Base-by-base conservation (phyloP, 768 basidiomycete species). In the Pholiota conissans region DNA sequence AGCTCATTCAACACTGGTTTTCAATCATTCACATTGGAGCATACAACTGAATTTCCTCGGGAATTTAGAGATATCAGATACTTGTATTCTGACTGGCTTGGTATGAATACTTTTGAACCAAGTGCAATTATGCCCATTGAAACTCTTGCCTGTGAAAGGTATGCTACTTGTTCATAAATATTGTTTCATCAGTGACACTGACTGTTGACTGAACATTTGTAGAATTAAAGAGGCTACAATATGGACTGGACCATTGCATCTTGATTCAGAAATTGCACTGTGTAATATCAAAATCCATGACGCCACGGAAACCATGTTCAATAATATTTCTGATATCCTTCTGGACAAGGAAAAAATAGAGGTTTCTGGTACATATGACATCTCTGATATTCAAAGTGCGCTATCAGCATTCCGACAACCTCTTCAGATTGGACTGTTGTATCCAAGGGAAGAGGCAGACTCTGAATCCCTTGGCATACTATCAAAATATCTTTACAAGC, bases 231-330 rank as follows among this genome's bases (percentile, higher is more conserved):
- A 20, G 16, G 49, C 74, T 18, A 90, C 83, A 83, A 84, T 76
- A 61, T 90, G 89, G 89, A 71, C 76, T 34, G 88, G 87, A 22
- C 71, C 80, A 20, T 72, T 89, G 27, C 75, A 76, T 53, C 73
- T 81, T 18, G 73, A 73, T 24, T 69, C 70, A 13, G 69, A 67
- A 4, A 72, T 71, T 20, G 69, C 70, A 22, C 61, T 86, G 0
- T 86, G 86, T 70, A 73, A 80, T 32, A 75, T 83, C 28, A 67
- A 65, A 2, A 69, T 90, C 42, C 69, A 71, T 49, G 81, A 86
- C 34, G 65, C 76, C 3, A 74, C 76, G 9, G 76, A 80, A 24
- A 71, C 71, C 13, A 63, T 69, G 18, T 54, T 68, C 0, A 68
- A 71, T 5, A 80, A 81, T 34, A 79, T 89, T 67, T 80, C 75